Conservation (phyloP, 805 yeast genomes). For the Ogataea pignaliae region DNA sequence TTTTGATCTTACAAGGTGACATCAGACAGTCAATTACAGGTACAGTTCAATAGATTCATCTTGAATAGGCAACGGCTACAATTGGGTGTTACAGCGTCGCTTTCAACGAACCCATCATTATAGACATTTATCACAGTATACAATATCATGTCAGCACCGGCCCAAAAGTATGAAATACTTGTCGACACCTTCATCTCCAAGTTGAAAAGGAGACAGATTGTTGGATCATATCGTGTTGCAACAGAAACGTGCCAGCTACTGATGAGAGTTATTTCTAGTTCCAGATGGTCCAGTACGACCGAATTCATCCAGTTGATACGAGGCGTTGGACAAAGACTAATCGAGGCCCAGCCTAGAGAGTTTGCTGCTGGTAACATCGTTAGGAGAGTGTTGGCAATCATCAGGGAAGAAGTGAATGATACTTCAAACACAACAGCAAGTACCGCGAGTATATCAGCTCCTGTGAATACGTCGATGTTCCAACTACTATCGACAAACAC, state of each 20-base stretch:
- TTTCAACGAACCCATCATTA: too few species aligned
- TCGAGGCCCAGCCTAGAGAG: conserved; percentile 83
- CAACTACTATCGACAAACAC: conserved; percentile 59
- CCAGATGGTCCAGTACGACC: conserved; percentile 78
- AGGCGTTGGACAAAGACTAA: conserved; percentile 63
- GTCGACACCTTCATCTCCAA: conserved; percentile 34
- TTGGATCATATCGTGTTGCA: conserved; percentile 80
- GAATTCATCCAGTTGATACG: conserved; percentile 71
- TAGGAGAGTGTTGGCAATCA: conserved; percentile 78
- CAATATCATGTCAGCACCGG: conserved; percentile 9
- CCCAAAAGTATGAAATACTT: conserved; percentile 26
- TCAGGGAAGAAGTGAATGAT: conserved; percentile 80
- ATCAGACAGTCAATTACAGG: too few species aligned
- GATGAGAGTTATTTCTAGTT: conserved; percentile 83
- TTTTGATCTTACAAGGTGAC: too few species aligned
- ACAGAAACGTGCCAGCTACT: conserved; percentile 81
- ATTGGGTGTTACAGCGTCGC: too few species aligned
- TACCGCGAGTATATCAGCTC: conserved; percentile 31
- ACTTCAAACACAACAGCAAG: conserved; percentile 9
- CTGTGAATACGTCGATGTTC: conserved; percentile 82
- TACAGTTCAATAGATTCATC: too few species aligned
- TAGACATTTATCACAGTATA: too few species aligned
- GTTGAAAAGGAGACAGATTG: conserved; percentile 79
- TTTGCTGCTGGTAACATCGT: conserved; percentile 87
- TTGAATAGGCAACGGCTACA: too few species aligned